Conservation (phyloP, 2,329 filamentous ascomycete species). For the Calonectria honghensis region DNA sequence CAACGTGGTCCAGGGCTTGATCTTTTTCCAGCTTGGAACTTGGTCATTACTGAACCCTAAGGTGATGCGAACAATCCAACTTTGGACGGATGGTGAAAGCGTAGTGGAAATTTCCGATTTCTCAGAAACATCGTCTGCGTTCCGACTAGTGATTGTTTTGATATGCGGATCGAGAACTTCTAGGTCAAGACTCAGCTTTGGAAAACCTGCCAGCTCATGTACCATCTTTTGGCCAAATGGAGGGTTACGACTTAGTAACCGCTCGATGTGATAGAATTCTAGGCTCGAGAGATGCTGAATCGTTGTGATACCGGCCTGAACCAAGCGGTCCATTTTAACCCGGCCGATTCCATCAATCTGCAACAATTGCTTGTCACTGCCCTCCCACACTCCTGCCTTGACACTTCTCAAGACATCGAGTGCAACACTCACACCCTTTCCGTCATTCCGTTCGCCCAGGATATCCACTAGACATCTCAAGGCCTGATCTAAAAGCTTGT, state of each 20-base stretch:
- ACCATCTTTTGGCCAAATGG: constrained; percentile 86
- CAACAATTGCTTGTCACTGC: constrained; percentile 85
- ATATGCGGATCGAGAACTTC: constrained; percentile 55
- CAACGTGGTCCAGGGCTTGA: constrained; percentile 81
- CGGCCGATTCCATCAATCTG: constrained; percentile 88
- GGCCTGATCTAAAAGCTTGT: constrained; percentile 58
- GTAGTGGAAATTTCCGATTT: no score
- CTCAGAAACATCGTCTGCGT: not conserved
- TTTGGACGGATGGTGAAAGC: not conserved
- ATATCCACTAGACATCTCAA: constrained; percentile 64
- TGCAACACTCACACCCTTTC: constrained; percentile 79
- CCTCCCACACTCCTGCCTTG: constrained; percentile 86
- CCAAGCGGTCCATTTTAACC: constrained; percentile 84
- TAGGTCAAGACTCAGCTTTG: constrained; percentile 68
- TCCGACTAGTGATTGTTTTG: not conserved
- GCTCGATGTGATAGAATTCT: constrained; percentile 84
- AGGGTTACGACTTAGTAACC: constrained; percentile 84
- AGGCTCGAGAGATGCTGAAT: constrained; percentile 81
- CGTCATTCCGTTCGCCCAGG: constrained; percentile 71
- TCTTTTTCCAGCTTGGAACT: constrained; percentile 77
- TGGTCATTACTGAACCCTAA: constrained; percentile 83
- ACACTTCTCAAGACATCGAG: constrained; percentile 87
- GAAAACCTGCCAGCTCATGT: constrained; percentile 81
- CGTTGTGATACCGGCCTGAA: constrained; percentile 80
- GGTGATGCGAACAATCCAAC: constrained; percentile 74